A percentile compares a stretch with the other conserved stretches of the same genome.
Evolutionary conservation across 768 basidiomycete species (phyloP).

Genomic region (Pulveroboletus sp.): DNA sequence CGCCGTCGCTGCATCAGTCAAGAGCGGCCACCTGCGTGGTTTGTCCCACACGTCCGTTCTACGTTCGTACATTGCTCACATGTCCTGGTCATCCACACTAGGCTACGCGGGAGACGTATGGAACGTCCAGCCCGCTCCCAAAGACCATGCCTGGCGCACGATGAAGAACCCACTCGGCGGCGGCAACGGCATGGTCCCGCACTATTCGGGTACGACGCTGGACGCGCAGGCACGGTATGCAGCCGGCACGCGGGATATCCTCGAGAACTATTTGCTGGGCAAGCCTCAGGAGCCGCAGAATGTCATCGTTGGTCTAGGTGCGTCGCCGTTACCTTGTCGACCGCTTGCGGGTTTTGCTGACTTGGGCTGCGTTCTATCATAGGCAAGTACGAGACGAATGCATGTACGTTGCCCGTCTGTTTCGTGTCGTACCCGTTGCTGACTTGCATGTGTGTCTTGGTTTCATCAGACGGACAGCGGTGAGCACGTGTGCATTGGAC

Average conservation of each 20-base stretch:
- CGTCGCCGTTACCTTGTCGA: not conserved
- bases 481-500: no score
- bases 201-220: slow-evolving; percentile 84
- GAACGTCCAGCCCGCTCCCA: slow-evolving; percentile 84
- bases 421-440: not conserved
- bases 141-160: slow-evolving; percentile 81
- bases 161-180: slow-evolving; percentile 77
- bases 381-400: slow-evolving; percentile 47
- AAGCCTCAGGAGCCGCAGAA: slow-evolving; percentile 74
- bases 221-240: slow-evolving; percentile 89
- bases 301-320: slow-evolving; percentile 68
- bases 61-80: not conserved
- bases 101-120: slow-evolving; percentile 62
- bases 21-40: slow-evolving; percentile 72
- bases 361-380: not conserved
- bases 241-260: slow-evolving; percentile 61
- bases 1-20: slow-evolving; percentile 70
- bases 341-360: not conserved
- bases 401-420: slow-evolving; percentile 28
- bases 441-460: not conserved
- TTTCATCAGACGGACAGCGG: slow-evolving; percentile 4
- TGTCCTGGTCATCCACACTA: not conserved
- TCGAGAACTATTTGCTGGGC: slow-evolving; percentile 63
- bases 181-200: slow-evolving; percentile 87
- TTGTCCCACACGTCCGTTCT: not conserved